These are phyloP conservation scores for Sphagnum contortum DNA, from an alignment of 225 moss, liverwort and hornwort species.

Conservation along the genomic window DNA sequence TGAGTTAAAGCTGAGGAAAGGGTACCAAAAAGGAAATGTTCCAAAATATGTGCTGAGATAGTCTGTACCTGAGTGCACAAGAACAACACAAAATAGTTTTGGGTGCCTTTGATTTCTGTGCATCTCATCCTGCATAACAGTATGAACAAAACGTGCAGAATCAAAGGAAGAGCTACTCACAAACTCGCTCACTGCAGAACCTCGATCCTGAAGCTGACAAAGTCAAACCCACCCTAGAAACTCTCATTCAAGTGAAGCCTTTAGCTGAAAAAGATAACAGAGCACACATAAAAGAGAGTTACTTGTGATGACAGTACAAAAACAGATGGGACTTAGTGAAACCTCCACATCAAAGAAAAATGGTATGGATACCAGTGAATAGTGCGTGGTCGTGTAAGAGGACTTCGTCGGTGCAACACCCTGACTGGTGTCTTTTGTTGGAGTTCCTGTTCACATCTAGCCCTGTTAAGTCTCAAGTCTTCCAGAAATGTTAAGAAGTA, in stretches of 20 bases:
- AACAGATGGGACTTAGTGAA: too few species aligned
- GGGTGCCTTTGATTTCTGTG: conserved; percentile 65
- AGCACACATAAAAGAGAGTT: too few species aligned
- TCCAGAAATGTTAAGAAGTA: too few species aligned
- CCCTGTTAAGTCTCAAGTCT: too few species aligned
- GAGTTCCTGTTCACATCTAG: conserved; percentile 44
- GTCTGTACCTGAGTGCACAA: conserved; percentile 80
- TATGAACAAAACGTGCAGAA: not conserved
- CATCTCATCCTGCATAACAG: conserved; percentile 84
- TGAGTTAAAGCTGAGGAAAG: too few species aligned
- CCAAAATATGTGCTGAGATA: not conserved
- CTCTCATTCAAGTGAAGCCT: not conserved
- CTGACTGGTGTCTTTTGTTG: conserved; percentile 94
- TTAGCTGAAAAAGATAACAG: too few species aligned
- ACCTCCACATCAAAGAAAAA: too few species aligned
- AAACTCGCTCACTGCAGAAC: too few species aligned
- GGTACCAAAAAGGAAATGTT: too few species aligned
- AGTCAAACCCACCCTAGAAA: not conserved
- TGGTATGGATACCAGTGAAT: conserved; percentile 60
- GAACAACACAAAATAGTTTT: conserved; percentile 80
- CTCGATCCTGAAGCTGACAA: too few species aligned
- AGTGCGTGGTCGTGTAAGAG: conserved; percentile 72
- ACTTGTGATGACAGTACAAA: too few species aligned
- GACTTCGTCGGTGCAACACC: conserved; percentile 87
- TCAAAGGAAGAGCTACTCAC: too few species aligned